Evolutionary conservation across 2,329 filamentous ascomycete species (phyloP), one percentile per base, ranked within the genome.

Genomic region (Neofusicoccum laricinum): DNA sequence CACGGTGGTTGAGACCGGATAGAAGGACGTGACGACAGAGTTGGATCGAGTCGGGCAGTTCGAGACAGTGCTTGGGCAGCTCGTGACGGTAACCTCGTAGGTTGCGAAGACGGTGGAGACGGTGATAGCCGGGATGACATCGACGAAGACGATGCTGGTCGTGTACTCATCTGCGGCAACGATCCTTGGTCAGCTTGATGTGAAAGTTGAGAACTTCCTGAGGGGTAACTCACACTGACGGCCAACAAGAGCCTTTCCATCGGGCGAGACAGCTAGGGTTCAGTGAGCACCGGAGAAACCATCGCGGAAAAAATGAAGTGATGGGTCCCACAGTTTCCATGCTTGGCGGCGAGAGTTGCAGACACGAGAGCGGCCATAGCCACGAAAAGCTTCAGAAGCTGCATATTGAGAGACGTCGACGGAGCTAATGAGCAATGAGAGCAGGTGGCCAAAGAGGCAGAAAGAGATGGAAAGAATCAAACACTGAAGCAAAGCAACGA

Each of bases 41-140:
- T 74, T 72, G 21, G 71, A 70, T 50, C 72, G 69, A 45, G 70
- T 69, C 36, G 79, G 78, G 67, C 79, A 81, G 68, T 75, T 69
- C 61, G 73, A 75, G 51, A 78, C 74, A 50, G 68, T 70, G 19
- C 76, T 68, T n/a, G 73, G 72, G 69, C 79, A 80, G 68, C 75
- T 71, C 67, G 71, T 75, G 69, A 80, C 71, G 48, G 79, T 81
- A 67, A 80, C 72, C 64, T 77, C 74, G 67, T 76, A 72, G 67
- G 80, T 82, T 65, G 72, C 71, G 70, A 77, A 80, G 71, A 78
- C 75, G 53, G 74, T 72, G 66, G 78, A 80, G 66, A 76, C 77
- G 64, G 76, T 75, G 64, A 73, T 70, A 41, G 74, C 75, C 2
- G 73, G 72, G 36, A 70, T 66, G 61, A 71, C 68, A 50, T 73